Evolutionary conservation across 75 land plant genomes (phyloP).

Genomic region (Ceratopteris richardii): DNA sequence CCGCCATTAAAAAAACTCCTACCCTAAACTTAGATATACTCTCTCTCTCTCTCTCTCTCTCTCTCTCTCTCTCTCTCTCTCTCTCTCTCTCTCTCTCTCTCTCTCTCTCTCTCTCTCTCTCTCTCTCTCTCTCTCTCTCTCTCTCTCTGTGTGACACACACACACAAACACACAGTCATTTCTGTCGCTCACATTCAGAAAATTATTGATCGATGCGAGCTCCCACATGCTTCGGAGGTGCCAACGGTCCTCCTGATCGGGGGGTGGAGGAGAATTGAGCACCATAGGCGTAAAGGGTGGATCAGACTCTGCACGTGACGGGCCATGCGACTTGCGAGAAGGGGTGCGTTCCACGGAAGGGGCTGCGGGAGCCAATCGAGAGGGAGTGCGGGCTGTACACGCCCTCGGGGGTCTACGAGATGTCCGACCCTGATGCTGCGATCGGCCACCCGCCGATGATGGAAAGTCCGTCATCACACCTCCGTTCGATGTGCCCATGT

Average conservation of each 20-base stretch:
- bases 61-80: too few species aligned
- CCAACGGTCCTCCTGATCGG: slow-evolving; percentile 53
- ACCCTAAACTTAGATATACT: too few species aligned
- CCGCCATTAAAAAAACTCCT: background rate
- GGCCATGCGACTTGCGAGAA: slow-evolving; percentile 1
- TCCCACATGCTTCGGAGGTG: slow-evolving; percentile 81
- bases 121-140: too few species aligned
- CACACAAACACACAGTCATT: background rate
- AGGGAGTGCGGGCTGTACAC: slow-evolving; percentile 23
- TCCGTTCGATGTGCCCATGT: background rate
- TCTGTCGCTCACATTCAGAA: slow-evolving; percentile 52
- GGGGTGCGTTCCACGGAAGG: background rate
- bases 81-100: too few species aligned
- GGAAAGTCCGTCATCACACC: background rate
- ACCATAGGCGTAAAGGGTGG: slow-evolving; percentile 39
- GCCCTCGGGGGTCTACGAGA: slow-evolving; percentile 13
- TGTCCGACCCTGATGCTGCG: background rate
- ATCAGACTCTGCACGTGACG: slow-evolving; percentile 7
- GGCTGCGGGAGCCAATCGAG: slow-evolving; percentile 7
- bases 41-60: too few species aligned
- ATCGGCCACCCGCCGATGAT: background rate
- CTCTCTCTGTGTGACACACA: background rate
- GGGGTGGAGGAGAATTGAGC: slow-evolving; percentile 26
- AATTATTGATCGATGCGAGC: slow-evolving; percentile 77
- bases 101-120: too few species aligned